Evolutionary conservation across 2,329 filamentous ascomycete species (phyloP).

Genomic region (Claviceps pazoutovae): DNA sequence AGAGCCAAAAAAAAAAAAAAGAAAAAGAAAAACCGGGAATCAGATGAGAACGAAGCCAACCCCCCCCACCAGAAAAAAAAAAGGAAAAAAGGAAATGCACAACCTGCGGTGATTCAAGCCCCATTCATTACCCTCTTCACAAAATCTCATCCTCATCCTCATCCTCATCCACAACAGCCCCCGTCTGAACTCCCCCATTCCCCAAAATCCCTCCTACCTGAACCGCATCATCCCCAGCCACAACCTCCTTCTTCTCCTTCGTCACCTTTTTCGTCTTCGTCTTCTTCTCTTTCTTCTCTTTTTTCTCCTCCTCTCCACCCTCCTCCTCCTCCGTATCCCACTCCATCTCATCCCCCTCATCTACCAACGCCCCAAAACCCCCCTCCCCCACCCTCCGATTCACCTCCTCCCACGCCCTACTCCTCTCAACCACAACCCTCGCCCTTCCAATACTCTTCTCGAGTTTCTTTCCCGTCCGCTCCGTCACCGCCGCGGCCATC

Average conservation of each 20-base stretch:
- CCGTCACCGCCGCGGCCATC: slow-evolving; percentile 44
- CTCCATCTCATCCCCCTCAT: slow-evolving; percentile 13
- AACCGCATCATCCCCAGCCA: slow-evolving; percentile 6
- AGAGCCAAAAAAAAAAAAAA: neutral
- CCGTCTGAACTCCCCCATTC: neutral
- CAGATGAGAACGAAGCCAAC: neutral
- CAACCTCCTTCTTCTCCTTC: slow-evolving; percentile 19
- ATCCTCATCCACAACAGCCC: slow-evolving; percentile 3
- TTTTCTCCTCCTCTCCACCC: slow-evolving; percentile 19
- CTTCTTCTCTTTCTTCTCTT: slow-evolving; percentile 11
- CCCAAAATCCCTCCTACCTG: neutral
- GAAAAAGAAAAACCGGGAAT: neutral
- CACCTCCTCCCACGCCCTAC: slow-evolving; percentile 44
- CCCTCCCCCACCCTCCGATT: slow-evolving; percentile 27
- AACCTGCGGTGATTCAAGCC: neutral
- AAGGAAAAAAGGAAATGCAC: neutral
- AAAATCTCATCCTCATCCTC: slow-evolving; percentile 3
- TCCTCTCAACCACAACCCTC: slow-evolving; percentile 31
- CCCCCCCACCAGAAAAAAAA: neutral
- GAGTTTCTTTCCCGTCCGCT: slow-evolving; percentile 42
- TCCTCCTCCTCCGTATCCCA: slow-evolving; percentile 22
- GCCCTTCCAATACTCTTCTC: slow-evolving; percentile 39
- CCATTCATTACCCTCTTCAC: neutral
- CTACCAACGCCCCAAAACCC: slow-evolving; percentile 8
- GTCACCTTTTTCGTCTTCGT: slow-evolving; percentile 10